phyloP scores from a whole-genome alignment of 805 yeast genomes.

The Wickerhamiella australiensis region DNA sequence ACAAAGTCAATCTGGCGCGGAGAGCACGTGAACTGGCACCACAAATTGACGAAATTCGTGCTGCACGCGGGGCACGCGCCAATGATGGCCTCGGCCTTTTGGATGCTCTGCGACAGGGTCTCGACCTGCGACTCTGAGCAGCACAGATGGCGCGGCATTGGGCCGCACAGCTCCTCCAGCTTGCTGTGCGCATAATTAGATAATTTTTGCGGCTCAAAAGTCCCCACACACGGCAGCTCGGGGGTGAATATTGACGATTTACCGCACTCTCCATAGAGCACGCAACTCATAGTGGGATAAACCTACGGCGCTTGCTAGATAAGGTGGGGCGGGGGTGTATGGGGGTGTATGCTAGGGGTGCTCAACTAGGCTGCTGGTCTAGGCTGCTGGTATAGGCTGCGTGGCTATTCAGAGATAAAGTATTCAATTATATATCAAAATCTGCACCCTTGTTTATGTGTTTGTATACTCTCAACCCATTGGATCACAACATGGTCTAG shows the following conservation, averaged over 20 bases:
- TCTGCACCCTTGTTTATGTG: too few relatives aligned
- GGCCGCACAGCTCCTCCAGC: slow-evolving; percentile 62
- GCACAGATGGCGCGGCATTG: slow-evolving; percentile 43
- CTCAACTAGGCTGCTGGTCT: not conserved
- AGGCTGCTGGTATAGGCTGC: too few relatives aligned
- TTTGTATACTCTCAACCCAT: too few relatives aligned
- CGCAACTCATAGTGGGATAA: slow-evolving; percentile 20
- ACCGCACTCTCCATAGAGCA: slow-evolving; percentile 46
- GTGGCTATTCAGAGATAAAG: too few relatives aligned
- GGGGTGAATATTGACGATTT: slow-evolving; percentile 66
- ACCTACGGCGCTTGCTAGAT: not conserved
- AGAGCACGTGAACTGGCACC: slow-evolving; percentile 80
- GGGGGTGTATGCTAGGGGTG: not conserved
- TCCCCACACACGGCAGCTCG: slow-evolving; percentile 65
- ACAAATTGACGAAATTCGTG: slow-evolving; percentile 69
- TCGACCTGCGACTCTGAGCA: slow-evolving; percentile 52
- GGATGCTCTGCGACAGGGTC: slow-evolving; percentile 44
- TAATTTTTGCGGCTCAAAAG: slow-evolving; percentile 39
- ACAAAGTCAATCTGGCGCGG: slow-evolving; percentile 68
- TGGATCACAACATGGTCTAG: too few relatives aligned
- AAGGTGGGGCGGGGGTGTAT: not conserved
- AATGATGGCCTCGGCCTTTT: slow-evolving; percentile 66
- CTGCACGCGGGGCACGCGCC: slow-evolving; percentile 92
- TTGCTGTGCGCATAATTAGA: slow-evolving; percentile 33
- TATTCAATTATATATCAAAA: too few relatives aligned